Evolutionary conservation across 2,329 filamentous ascomycete species (phyloP), one percentile per base, ranked within the genome.

Genomic region (Pleoardoris graminearum): DNA sequence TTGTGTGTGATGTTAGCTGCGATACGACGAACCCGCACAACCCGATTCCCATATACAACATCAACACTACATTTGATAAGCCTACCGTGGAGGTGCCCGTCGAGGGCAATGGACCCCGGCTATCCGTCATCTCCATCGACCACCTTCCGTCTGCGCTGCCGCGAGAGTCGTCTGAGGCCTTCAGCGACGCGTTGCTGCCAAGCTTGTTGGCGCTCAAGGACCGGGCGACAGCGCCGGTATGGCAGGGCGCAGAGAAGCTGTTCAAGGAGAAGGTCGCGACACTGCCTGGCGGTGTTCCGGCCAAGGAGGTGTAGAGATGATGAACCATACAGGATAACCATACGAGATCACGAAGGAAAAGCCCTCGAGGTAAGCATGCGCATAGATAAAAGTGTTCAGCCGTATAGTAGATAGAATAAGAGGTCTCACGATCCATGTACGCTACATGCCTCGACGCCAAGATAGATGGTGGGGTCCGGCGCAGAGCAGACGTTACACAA

Each of bases 141-240:
- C 74, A 75, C 55, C 66, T 76, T 10, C 73, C 74, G 1, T 74
- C 85, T 48, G 82, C 97, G 61, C 80, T 97, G 32, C 90, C 93
- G 1, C 82, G 93, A 48, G 93, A 97, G 77, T 87, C 91, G 22
- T 91, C 86, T 37, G 91, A 97, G 76, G 87, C 87, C 17, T 97
- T 96, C 77, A 90, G 87, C 72, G 79, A 82, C 46, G 88, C 88
- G 42, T 79, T 97, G 60, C 78, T 96, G 66, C 90, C 91, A 17
- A 89, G 85, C 66, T 77, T 97, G 61, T 75, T 94, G 55, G 81
- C 86, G 55, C 81, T 97, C 57, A 90, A 94, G 73, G 84, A 94
- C 69, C 84, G 90, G 70, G 77, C 82, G 53, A 87, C 81, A 17
- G 81, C 86, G 22, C 81, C 82, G 11, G 92, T 96, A n/a, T 97